Base-by-base conservation (phyloP, 2,329 filamentous ascomycete genomes). In the Bretziella fagacearum region DNA sequence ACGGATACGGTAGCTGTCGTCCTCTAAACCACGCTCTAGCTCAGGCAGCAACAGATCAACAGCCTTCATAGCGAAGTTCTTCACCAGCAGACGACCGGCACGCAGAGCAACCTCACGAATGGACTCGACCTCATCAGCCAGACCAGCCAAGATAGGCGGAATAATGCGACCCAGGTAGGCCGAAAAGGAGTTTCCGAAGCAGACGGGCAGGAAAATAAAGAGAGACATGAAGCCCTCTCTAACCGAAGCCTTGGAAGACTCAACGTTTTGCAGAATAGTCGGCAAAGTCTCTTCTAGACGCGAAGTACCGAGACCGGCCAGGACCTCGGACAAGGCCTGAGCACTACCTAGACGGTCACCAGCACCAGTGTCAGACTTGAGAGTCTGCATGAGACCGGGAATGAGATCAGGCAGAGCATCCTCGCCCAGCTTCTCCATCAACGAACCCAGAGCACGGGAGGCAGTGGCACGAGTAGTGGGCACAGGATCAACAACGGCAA, bases 181-280 rank as follows among this genome's bases (percentile, higher is more conserved):
- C 55, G 91, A 82, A 58, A 98, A 98, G 62, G 87, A 93, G 71
- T 98, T 98, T 57, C 91, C 91, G 57, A 98, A 98, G 65, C 91
- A 98, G 46, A 94, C 91, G 10, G 91, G 91, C 66, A 98, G 77
- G 73, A 95, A 98, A 55, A 98, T 96, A 65, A 98, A 98, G 33
- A 98, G 73, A 6, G 91, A 95, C 91, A 98, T 98, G 68, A 98
- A 98, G 39, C 91, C 91, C 69, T 98, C 91, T 56, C 91, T 79
- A 53, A 98, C 85, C 47, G 86, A 78, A 15, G 91, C 62, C 63
- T 94, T 95, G 55, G 81, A 77, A 56, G 89, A 96, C 55, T 85
- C 79, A 54, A 94, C 89, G 57, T 98, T 98, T 58, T 96, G 89
- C 33, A 98, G 66, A 55, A 98, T 94, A 10, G 89, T 95, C 32